phyloP scores from a whole-genome alignment of 2,329 filamentous ascomycete genomes.

The Oidium heveae region DNA sequence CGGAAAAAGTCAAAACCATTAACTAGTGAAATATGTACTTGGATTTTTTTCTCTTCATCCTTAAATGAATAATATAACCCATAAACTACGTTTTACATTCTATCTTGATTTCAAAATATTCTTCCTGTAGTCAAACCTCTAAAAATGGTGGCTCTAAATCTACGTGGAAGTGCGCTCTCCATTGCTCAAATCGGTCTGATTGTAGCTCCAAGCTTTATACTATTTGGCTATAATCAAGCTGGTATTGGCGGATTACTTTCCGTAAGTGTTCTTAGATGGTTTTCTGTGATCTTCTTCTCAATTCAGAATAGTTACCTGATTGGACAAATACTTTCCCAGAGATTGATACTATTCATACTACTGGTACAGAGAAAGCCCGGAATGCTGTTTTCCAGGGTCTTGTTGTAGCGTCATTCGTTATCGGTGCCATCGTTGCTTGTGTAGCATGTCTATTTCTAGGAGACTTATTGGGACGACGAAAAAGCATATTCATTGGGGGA shows the following conservation, averaged over 20 bases:
- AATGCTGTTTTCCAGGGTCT: constrained; percentile 17
- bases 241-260: not conserved
- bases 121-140: too few species aligned
- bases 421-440: constrained; percentile 27
- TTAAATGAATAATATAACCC: too few species aligned
- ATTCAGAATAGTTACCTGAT: not conserved
- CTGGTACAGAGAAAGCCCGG: not conserved
- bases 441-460: constrained; percentile 23
- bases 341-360: not conserved
- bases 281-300: not conserved
- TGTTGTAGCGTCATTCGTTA: constrained; percentile 29
- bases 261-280: not conserved
- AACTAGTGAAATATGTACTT: too few species aligned
- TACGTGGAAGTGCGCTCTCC: not conserved
- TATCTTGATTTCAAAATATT: too few species aligned
- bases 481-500: not conserved
- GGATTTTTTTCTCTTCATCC: too few species aligned
- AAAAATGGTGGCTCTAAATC: not conserved
- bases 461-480: constrained; percentile 22
- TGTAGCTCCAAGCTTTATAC: not conserved
- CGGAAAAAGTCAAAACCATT: too few species aligned
- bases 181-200: not conserved
- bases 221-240: not conserved
- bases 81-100: too few species aligned
- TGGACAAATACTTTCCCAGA: not conserved